A percentile compares a stretch with the other conserved stretches of the same genome.
Evolutionary conservation across 2,329 filamentous ascomycete genomes (phyloP).

Genomic region (Colletotrichum navitas): DNA sequence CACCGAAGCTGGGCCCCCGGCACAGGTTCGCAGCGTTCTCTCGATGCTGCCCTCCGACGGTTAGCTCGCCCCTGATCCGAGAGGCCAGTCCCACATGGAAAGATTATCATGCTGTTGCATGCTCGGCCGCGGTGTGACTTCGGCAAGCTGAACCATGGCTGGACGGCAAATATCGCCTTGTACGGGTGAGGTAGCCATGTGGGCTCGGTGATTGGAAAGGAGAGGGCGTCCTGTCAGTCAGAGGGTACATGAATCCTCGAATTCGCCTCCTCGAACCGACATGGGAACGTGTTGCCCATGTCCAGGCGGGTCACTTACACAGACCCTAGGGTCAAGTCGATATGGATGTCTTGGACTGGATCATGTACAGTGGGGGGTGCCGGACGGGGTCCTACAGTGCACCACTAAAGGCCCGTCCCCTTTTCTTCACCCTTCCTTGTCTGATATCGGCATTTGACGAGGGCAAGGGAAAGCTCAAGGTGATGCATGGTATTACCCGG

Average conservation of each 20-base stretch:
- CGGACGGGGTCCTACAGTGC: not conserved
- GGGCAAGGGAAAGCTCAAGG: not conserved
- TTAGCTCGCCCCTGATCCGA: conserved; percentile 21
- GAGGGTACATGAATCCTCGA: conserved; percentile 2
- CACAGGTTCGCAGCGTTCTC: conserved; percentile 16
- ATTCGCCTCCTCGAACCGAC: conserved; percentile 12
- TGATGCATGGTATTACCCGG: not conserved
- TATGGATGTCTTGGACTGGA: conserved; percentile 12
- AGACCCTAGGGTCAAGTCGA: not conserved
- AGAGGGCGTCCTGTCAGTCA: conserved; percentile 6
- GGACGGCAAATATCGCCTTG: conserved; percentile 5
- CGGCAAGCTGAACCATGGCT: not conserved
- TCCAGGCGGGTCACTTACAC: conserved; percentile 14
- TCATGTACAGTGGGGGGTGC: not conserved
- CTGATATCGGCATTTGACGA: not conserved
- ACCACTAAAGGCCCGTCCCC: not conserved
- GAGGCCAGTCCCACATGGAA: conserved; percentile 16
- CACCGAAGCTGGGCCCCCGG: not conserved
- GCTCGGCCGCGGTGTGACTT: conserved; percentile 16
- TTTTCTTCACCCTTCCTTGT: not conserved
- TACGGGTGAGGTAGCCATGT: conserved; percentile 19
- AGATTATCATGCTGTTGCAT: too few relatives aligned
- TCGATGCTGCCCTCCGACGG: conserved; percentile 24
- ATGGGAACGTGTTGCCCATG: conserved; percentile 9
- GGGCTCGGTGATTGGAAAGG: not conserved